A percentile compares a stretch with the other conserved stretches of the same genome.
Evolutionary conservation across 1,139 yeast genomes (phyloP).

Genomic region (Pichia sp.): DNA sequence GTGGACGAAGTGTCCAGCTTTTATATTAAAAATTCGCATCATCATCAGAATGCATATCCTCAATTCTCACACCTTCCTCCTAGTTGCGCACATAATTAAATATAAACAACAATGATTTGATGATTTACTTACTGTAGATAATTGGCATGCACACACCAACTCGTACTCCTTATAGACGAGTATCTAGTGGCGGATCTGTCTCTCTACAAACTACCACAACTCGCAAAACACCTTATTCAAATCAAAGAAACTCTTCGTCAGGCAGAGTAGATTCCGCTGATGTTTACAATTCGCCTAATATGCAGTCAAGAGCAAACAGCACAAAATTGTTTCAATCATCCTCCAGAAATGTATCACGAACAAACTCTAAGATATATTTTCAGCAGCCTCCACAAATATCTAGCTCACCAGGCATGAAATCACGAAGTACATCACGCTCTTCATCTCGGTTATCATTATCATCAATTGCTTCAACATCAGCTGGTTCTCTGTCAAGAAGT

Average conservation of each 20-base stretch:
- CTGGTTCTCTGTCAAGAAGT: constrained; percentile 3
- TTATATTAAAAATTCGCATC: too few relatives aligned
- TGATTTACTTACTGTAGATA: neutral
- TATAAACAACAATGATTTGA: neutral
- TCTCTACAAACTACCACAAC: neutral
- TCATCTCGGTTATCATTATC: constrained; percentile 19
- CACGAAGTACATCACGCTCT: constrained; percentile 15
- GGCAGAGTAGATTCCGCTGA: neutral
- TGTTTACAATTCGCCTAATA: neutral
- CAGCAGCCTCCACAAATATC: constrained; percentile 5
- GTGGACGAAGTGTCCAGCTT: too few relatives aligned
- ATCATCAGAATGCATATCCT: too few relatives aligned
- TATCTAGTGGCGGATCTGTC: neutral
- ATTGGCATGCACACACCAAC: neutral
- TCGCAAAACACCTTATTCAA: neutral
- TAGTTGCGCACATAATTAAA: too few relatives aligned
- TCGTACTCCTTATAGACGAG: neutral
- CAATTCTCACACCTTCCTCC: too few relatives aligned
- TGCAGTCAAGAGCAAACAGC: neutral
- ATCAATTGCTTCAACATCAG: constrained; percentile 6
- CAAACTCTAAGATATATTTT: constrained; percentile 1
- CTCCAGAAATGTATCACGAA: constrained; percentile 6
- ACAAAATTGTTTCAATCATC: constrained; percentile 5
- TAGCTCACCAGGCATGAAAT: constrained; percentile 4
- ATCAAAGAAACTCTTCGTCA: neutral